phyloP scores from a whole-genome alignment of 192 early-diverging fungal genomes.

The Geosiphon pyriformis region DNA sequence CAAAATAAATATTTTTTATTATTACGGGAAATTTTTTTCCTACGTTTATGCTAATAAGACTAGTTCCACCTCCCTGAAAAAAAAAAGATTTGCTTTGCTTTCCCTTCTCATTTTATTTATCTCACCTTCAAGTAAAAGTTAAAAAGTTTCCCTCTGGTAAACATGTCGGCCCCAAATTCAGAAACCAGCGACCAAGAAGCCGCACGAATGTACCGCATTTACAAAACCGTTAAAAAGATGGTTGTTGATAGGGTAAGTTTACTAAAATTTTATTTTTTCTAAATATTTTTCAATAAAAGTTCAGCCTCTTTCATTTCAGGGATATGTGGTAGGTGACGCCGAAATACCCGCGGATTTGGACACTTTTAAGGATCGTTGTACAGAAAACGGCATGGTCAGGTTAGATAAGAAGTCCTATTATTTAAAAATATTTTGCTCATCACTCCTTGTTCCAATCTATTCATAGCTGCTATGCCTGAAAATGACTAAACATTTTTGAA shows the following conservation, averaged over 20 bases:
- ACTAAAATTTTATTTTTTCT: background rate
- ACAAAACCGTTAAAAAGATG: constrained; percentile 86
- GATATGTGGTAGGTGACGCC: constrained; percentile 72
- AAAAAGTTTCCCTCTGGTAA: background rate
- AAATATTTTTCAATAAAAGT: too few species aligned
- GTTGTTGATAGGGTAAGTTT: constrained; percentile 71
- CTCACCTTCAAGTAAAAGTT: background rate
- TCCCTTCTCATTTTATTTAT: background rate
- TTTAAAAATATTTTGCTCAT: background rate
- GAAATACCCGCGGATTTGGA: constrained; percentile 84
- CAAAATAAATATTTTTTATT: too few species aligned
- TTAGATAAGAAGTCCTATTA: constrained; percentile 32
- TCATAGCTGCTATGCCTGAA: background rate
- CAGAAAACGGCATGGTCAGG: constrained; percentile 71
- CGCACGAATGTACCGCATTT: constrained; percentile 75
- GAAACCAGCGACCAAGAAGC: constrained; percentile 41
- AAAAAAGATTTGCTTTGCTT: too few species aligned
- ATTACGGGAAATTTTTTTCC: too few species aligned
- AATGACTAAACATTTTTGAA: background rate
- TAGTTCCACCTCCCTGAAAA: too few species aligned
- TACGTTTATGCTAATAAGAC: too few species aligned
- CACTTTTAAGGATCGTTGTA: constrained; percentile 64
- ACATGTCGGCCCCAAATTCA: background rate
- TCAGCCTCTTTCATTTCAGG: constrained; percentile 37
- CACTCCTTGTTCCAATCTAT: constrained; percentile 2